Evolutionary conservation across 1,284 basidiomycete species (phyloP).

Genomic region (Ceratobasidium sp.): DNA sequence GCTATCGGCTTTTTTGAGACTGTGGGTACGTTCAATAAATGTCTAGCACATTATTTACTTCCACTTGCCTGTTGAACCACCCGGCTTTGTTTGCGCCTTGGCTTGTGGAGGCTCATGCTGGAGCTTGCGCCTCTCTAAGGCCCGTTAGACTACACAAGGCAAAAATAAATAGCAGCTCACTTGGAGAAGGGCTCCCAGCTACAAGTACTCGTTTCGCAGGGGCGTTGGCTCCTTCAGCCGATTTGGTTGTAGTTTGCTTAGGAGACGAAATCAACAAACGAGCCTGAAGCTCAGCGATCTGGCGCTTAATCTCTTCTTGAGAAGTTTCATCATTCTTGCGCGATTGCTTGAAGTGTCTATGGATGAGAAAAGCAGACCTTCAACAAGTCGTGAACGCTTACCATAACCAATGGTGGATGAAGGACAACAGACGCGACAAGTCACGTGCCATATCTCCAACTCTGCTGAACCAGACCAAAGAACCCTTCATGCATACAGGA

Average conservation of each 20-base stretch:
- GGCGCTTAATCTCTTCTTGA: slow-evolving; percentile 15
- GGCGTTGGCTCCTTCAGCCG: background rate
- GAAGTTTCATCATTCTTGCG: background rate
- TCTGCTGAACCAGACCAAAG: too few species aligned
- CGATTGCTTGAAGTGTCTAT: background rate
- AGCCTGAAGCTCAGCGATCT: slow-evolving; percentile 32
- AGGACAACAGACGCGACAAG: background rate
- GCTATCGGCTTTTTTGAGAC: slow-evolving; percentile 18
- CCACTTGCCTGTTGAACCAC: background rate
- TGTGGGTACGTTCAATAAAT: background rate
- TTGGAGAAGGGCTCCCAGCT: slow-evolving; percentile 38
- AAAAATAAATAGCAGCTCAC: background rate
- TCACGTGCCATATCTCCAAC: too few species aligned
- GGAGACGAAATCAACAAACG: slow-evolving; percentile 2
- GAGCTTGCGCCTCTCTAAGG: slow-evolving; percentile 21
- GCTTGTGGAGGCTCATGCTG: slow-evolving; percentile 20
- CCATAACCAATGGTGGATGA: slow-evolving; percentile 6
- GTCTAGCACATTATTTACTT: background rate
- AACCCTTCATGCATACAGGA: too few species aligned
- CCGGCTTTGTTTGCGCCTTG: background rate
- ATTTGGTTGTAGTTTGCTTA: background rate
- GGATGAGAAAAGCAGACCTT: background rate
- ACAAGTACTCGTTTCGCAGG: slow-evolving; percentile 31
- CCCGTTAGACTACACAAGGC: background rate
- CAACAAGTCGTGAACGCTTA: background rate